phyloP scores from a whole-genome alignment of 1,284 basidiomycete genomes.

The Stygiomarasmius scandens region DNA sequence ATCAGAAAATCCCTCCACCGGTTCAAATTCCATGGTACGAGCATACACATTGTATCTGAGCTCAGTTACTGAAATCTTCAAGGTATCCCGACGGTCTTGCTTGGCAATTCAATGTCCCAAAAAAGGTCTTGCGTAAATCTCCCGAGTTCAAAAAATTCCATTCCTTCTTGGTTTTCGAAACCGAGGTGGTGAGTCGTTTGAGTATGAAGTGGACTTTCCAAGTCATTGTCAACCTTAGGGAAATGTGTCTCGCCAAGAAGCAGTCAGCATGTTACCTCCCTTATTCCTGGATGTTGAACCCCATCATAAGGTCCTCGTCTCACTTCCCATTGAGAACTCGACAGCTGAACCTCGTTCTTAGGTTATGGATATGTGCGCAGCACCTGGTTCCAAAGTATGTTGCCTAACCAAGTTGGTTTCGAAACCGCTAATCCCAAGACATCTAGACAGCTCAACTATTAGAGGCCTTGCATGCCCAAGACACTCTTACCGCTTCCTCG shows the following conservation, averaged over 20 bases:
- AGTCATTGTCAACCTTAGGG: too few species aligned
- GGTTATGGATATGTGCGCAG: conserved; percentile 99
- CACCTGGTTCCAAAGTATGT: conserved; percentile 90
- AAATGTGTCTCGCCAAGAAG: conserved; percentile 95
- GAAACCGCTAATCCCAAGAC: neutral
- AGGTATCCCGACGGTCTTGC: conserved; percentile 95
- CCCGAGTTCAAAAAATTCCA: conserved; percentile 98
- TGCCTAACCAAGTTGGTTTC: neutral
- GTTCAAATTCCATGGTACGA: conserved; percentile 81
- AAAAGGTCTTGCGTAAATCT: conserved; percentile 86
- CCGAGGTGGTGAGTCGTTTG: conserved; percentile 79
- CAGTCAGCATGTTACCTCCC: conserved; percentile 98
- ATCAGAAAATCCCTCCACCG: conserved; percentile 77
- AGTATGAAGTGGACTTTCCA: too few species aligned
- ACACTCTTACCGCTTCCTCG: conserved; percentile 61
- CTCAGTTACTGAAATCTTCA: too few species aligned
- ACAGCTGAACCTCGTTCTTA: conserved; percentile 30
- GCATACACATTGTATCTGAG: too few species aligned
- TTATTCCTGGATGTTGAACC: conserved; percentile 94
- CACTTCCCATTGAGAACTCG: neutral
- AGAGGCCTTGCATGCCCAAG: conserved; percentile 81
- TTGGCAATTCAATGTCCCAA: conserved; percentile 95
- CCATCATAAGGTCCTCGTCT: conserved; percentile 70
- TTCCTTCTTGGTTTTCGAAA: conserved; percentile 96
- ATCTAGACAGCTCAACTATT: conserved; percentile 90